A percentile compares a stretch with the other conserved stretches of the same genome.
These are phyloP conservation scores for Aspergillus aculeatinus DNA, from an alignment of 2,329 filamentous ascomycete genomes.

Conservation along the genomic window DNA sequence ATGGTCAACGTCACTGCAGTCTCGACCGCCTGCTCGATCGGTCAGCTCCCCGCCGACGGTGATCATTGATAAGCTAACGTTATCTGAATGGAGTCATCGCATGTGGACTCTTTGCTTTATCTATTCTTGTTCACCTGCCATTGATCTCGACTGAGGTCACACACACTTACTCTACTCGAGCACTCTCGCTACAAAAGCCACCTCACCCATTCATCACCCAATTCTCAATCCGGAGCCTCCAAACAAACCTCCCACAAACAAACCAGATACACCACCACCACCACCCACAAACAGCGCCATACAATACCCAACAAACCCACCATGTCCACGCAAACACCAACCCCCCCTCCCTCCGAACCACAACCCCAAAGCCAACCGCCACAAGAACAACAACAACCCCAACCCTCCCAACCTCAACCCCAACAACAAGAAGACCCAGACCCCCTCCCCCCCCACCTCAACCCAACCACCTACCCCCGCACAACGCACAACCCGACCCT, in stretches of 20 bases:
- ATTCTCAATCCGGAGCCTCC: too few species aligned
- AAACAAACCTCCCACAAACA: too few species aligned
- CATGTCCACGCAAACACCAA: too few species aligned
- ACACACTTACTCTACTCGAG: too few species aligned
- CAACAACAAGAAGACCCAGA: constrained; percentile 3
- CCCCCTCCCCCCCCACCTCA: constrained; percentile 32
- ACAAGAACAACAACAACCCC: background rate
- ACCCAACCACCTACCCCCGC: constrained; percentile 44
- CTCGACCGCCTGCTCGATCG: background rate
- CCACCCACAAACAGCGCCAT: too few species aligned
- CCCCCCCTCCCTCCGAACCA: background rate
- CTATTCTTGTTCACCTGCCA: too few species aligned
- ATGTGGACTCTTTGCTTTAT: background rate
- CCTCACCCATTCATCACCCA: too few species aligned
- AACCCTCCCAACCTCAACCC: background rate
- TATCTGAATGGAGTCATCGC: background rate
- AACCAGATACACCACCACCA: too few species aligned
- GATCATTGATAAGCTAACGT: background rate
- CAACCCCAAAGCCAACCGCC: background rate
- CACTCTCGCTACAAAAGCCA: too few species aligned
- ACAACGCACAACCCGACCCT: constrained; percentile 27
- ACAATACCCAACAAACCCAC: too few species aligned
- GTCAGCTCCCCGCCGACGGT: background rate
- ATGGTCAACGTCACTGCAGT: too few species aligned
- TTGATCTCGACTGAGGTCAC: too few species aligned